Base-by-base conservation (phyloP, 257 asterid genomes). In the Solanum bulbocastanum region DNA sequence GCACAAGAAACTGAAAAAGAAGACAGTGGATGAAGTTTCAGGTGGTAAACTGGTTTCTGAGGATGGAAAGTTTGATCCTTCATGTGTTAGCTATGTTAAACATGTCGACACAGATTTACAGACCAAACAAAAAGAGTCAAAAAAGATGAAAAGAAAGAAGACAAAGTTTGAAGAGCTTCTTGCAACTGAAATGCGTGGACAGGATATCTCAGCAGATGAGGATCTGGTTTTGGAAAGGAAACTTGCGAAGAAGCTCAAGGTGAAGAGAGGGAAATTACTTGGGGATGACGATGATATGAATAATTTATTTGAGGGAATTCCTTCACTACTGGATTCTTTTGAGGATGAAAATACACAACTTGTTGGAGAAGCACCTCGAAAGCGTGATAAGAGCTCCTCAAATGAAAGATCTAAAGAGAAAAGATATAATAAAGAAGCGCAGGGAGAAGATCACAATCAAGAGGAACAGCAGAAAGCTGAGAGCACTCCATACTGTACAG, bases 231-330 rank as follows among this genome's bases (percentile, higher is more conserved):
- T 92, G 60, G 99, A 97, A 92, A 93, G 87, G 89, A 93, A 92
- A 91, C 97, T 96, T 66, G 99, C 96, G 0, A 93, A 95, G 97
- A 97, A 90, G 90, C 98, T 96, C 83, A 96, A 93, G 92, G 91
- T 96, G 90, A 95, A 94, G 89, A 90, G 90, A 72, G 98, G 98
- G 89, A 92, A 89, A 78, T 85, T 96, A 89, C 88, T 88, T 76
- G 90, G 94, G 72, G 89, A 88, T 89, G 89, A 89, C 74, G 98
- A 96, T 92, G 98, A 91, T 56, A 32, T 94, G 20, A 92, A 91
- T 73, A 73, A 62, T 88, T 89, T 96, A 88, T 92, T 96, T 85
- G 91, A 88, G 81, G 96, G 92, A 30, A 87, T 93, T 90, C 91
- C 94, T 75, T 91, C 94, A 37, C 87, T 89, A 32, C 84, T 89